phyloP scores from a whole-genome alignment of 2,329 filamentous ascomycete genomes.

The Claviceps quebecensis region DNA sequence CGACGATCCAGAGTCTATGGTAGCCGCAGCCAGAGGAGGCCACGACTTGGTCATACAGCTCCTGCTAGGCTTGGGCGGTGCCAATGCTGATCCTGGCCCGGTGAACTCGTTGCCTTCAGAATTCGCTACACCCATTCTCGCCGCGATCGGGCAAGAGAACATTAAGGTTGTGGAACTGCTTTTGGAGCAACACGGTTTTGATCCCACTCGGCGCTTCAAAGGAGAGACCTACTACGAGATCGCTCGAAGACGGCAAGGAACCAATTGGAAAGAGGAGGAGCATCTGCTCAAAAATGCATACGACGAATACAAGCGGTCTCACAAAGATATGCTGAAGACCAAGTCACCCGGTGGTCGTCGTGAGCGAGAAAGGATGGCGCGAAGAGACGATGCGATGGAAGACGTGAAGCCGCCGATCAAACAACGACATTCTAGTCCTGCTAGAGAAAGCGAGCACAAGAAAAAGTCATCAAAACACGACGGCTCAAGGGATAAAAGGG shows the following conservation, averaged over 20 bases:
- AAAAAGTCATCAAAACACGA: slow-evolving; percentile 29
- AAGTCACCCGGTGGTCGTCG: slow-evolving; percentile 34
- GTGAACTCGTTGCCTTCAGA: slow-evolving; percentile 47
- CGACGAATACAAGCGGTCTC: slow-evolving; percentile 45
- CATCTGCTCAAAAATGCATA: slow-evolving; percentile 65
- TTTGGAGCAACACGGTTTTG: slow-evolving; percentile 61
- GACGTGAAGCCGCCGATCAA: slow-evolving; percentile 28
- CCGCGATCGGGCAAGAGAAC: slow-evolving; percentile 81
- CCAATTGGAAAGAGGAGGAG: slow-evolving; percentile 81
- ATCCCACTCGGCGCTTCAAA: slow-evolving; percentile 64
- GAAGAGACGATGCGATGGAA: slow-evolving; percentile 30
- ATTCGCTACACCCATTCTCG: slow-evolving; percentile 81
- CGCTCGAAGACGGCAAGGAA: slow-evolving; percentile 66
- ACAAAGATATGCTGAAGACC: slow-evolving; percentile 32
- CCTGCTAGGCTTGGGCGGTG: slow-evolving; percentile 52
- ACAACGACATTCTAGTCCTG: slow-evolving; percentile 34
- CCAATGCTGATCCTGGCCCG: slow-evolving; percentile 55
- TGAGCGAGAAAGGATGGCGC: slow-evolving; percentile 26
- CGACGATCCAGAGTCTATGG: slow-evolving; percentile 72
- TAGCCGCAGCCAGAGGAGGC: slow-evolving; percentile 81
- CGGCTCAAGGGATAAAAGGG: slow-evolving; percentile 36
- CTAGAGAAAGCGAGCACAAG: slow-evolving; percentile 28
- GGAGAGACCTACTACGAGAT: slow-evolving; percentile 80
- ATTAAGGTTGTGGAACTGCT: slow-evolving; percentile 72
- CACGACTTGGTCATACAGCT: slow-evolving; percentile 80